These are phyloP conservation scores for Fusarium sp. DNA, from an alignment of 2,329 filamentous ascomycete species.

Conservation along the genomic window DNA sequence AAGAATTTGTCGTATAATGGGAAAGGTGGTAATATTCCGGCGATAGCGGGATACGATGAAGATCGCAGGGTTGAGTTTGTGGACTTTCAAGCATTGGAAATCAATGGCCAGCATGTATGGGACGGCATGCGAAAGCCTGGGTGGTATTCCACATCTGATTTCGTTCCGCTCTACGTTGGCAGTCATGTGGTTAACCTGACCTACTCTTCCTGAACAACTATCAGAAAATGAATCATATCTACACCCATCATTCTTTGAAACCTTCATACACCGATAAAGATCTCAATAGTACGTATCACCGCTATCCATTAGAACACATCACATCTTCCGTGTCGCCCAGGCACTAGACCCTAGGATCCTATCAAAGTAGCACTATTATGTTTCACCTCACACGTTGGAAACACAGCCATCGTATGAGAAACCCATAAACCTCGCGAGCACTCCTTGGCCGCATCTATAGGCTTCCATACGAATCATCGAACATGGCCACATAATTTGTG, in stretches of 20 bases:
- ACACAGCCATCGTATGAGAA: not conserved
- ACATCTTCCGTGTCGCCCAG: not conserved
- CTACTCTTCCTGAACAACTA: not conserved
- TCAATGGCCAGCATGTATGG: not conserved
- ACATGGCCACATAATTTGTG: not conserved
- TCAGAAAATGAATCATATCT: not conserved
- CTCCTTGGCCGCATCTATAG: not conserved
- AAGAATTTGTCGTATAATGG: not conserved
- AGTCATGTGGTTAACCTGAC: not conserved
- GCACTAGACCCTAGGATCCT: not conserved
- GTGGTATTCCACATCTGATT: not conserved
- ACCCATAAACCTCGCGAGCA: rapidly evolving
- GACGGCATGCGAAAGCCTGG: not conserved
- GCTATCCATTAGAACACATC: rapidly evolving
- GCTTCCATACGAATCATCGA: not conserved
- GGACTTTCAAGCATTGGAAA: not conserved
- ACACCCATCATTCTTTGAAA: not conserved
- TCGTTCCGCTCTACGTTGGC: not conserved
- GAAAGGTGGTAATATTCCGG: not conserved
- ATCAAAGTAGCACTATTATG: rapidly evolving
- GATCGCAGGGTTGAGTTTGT: not conserved
- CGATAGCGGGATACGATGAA: not conserved
- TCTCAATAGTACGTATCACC: not conserved
- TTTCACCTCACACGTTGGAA: not conserved
- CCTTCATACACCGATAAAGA: not conserved